Percentiles rank a stretch among this genome's conserved stretches.
Conservation (phyloP, 352 stramenopile genomes). For the Phytophthora crassamura region DNA sequence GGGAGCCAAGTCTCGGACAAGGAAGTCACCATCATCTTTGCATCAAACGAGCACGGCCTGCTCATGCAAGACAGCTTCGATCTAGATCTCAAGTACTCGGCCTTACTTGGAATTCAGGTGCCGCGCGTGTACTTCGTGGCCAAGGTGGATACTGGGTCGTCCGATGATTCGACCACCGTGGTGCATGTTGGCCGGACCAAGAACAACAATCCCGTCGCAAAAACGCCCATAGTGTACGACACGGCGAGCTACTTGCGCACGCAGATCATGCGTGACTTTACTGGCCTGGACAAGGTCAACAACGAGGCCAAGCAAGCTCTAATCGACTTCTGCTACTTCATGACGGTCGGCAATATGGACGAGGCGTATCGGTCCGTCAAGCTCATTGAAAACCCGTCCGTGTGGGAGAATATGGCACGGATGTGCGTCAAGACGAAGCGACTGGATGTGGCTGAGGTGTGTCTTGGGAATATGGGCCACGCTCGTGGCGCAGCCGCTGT, state of each 20-base stretch:
- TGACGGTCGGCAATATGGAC: slow-evolving; percentile 96
- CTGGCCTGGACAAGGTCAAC: slow-evolving; percentile 91
- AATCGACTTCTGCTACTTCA: slow-evolving; percentile 96
- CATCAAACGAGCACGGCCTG: slow-evolving; percentile 90
- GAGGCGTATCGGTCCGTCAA: slow-evolving; percentile 94
- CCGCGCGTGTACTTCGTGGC: slow-evolving; percentile 81
- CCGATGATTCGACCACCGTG: slow-evolving; percentile 44
- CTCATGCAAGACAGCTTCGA: slow-evolving; percentile 93
- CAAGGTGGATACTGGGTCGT: slow-evolving; percentile 49
- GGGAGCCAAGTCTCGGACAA: slow-evolving; percentile 62
- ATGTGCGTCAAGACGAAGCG: slow-evolving; percentile 97
- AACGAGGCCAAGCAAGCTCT: slow-evolving; percentile 86
- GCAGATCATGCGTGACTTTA: slow-evolving; percentile 95
- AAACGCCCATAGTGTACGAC: slow-evolving; percentile 34
- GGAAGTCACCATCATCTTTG: slow-evolving; percentile 93
- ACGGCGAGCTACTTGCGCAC: slow-evolving; percentile 65
- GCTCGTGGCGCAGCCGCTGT: slow-evolving; percentile 91
- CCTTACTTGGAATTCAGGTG: slow-evolving; percentile 88
- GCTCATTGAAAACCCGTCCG: slow-evolving; percentile 91
- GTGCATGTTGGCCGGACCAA: slow-evolving; percentile 51
- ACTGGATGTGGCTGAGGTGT: slow-evolving; percentile 94
- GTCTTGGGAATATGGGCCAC: slow-evolving; percentile 95
- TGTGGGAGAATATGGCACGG: slow-evolving; percentile 97
- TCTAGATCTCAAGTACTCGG: slow-evolving; percentile 79
- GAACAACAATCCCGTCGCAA: slow-evolving; percentile 26